Conservation (phyloP, 2,329 filamentous ascomycete species). For the Colletotrichum higginsianum region DNA sequence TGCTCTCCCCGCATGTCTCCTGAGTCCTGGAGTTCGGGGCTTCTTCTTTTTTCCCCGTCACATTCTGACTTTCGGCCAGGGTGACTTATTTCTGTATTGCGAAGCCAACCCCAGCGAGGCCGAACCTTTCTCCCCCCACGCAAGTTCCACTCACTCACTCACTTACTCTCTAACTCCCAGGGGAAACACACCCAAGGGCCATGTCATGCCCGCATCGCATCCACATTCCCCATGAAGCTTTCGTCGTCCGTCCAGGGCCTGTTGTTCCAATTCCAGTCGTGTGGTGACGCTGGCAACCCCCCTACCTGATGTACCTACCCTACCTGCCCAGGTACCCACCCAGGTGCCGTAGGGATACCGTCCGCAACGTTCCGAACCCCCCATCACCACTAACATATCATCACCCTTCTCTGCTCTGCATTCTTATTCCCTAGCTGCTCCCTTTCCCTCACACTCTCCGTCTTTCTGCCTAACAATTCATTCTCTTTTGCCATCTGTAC, state of each 20-base stretch:
- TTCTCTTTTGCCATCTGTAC: constrained; percentile 14
- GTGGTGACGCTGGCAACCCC: constrained; percentile 1
- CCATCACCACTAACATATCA: constrained; percentile 19
- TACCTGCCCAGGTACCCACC: neutral
- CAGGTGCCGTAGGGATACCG: no score
- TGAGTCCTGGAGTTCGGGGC: no score
- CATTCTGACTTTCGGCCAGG: neutral
- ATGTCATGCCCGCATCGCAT: constrained; percentile 12
- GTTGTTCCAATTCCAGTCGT: constrained; percentile 26
- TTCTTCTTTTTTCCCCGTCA: neutral
- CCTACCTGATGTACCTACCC: neutral
- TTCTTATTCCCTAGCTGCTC: neutral
- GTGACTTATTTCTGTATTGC: constrained; percentile 7
- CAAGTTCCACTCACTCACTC: neutral
- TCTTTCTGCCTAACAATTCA: constrained; percentile 25
- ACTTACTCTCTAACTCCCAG: no score
- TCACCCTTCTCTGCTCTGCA: constrained; percentile 5
- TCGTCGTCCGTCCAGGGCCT: constrained; percentile 20
- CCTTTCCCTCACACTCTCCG: neutral
- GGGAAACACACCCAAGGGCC: neutral
- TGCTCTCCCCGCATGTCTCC: constrained; percentile 23
- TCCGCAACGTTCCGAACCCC: constrained; percentile 13
- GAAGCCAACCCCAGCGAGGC: constrained; percentile 23
- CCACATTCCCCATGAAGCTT: constrained; percentile 39
- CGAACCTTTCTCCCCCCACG: constrained; percentile 18